Base-by-base conservation (phyloP, 2,329 filamentous ascomycete species). In the Sclerotinia minor region DNA sequence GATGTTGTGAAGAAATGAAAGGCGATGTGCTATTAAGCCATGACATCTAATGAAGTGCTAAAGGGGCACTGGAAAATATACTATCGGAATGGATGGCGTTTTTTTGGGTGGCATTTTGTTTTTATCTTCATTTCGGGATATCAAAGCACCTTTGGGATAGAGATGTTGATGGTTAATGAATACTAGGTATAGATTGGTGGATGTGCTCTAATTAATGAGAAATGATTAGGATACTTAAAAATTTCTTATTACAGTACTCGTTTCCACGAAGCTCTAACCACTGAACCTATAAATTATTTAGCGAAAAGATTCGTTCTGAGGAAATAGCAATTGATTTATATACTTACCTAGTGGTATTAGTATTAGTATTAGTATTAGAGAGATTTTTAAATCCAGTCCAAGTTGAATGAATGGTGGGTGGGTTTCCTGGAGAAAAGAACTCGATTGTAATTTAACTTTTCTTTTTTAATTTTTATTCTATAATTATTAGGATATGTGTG, bases 1-100 rank as follows among this genome's bases (percentile, higher is more conserved):
- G 72, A 70, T 61, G 45, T 61, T 55, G 29, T 9, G 45, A 67
- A 68, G 35, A 63, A 63, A 38, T 67, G 24, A 60, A 38, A 26
- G 45, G 29, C 9, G 9, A 26, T 24, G 26, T 24, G 21, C 17
- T 9, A 49, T 49, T 49, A 44, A 11, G 1, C 8, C 44, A 35
- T 61, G 1, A 19, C 19, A 32, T 6, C 35, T 17, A 3, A 19
- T 57, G 17, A 49, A 3, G 26, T 57, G 17, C 38, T 24, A 38
- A 35, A 24, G n/a, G 21, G 26, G 44, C 24, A 49, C 13, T 60
- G 29, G 11, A 21, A 47, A 47, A 3, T 15, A 24, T 50, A 38
- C 5, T n/a, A 63, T 50, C 21, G n/a, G 17, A 15, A 50, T 26
- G 15, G 7, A 26, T 26, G 59, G 59, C 29, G 45, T 63, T 63